Evolutionary conservation across 2,329 filamentous ascomycete species (phyloP), one percentile per base, ranked within the genome.

Genomic region (Pseudogymnoascus pannorum): DNA sequence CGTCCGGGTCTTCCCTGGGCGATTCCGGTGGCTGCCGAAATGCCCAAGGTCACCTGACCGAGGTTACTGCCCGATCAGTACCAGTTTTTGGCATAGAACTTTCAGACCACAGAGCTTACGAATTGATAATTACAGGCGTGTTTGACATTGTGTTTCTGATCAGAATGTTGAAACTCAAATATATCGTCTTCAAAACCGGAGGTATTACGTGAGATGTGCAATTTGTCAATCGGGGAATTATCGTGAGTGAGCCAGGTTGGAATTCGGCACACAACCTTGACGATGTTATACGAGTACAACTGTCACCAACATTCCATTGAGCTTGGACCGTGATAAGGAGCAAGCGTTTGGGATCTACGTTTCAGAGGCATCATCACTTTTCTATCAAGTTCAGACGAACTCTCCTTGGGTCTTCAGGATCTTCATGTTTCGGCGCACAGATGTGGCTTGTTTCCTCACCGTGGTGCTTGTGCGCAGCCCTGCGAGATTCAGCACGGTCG

Each of bases 371-470:
- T 54, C 44, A 31, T 54, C n/a, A 20, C 9, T 31, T 20, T 54
- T 54, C 26, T 54, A 9, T 54, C 48, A 54, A 54, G 48, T 54
- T 54, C 48, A 31, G 48, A 54, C 48, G 48, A 54, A 31, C 44
- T 51, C 8, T n/a, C 24, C 14, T 11, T 51, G 44, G 1, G n/a
- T 31, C n/a, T 54, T 26, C 16, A 31, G 48, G 48, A 54, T 54
- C 5, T 14, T 18, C 26, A 54, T 54, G 48, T 54, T 31, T 54
- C 48, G 16, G 8, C 26, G 48, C 48, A 31, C 26, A 6, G 48
- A 31, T 31, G 48, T 31, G 26, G 26, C 48, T 54, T 54, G 48
- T 54, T 31, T 54, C 48, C 12, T 54, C 26, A 7, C 2, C 11
- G 26, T 54, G 48, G 4, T 54, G 16, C 16, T 31, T 9, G 48